Evolutionary conservation across 257 asterid genomes (phyloP), one percentile per base, ranked within the genome.

Genomic region (Solanum raphanifolium): DNA sequence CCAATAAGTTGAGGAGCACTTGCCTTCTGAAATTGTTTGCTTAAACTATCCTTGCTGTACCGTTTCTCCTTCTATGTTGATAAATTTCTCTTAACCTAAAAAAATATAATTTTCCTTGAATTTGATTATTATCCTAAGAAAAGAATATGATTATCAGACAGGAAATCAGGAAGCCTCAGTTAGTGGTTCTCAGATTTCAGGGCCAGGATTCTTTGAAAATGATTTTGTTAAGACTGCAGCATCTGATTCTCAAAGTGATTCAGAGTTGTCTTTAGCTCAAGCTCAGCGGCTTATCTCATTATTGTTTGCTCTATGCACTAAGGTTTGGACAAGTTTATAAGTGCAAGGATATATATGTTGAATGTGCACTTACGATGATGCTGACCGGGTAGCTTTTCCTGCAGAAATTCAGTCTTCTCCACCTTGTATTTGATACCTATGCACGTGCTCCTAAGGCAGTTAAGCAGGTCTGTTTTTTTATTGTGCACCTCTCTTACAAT

Each of bases 401-500:
- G 89, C 92, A 97, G 99, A 96, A 95, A 91, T 94, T 96, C 72
- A 88, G 87, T 90, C 99, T 95, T 90, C 95, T 97, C 88, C 96
- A 91, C 86, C 93, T 92, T 92, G 94, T 95, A 86, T 97, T 97
- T 88, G 94, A 94, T 84, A 92, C 89, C 83, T 97, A 92, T 81
- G 94, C 82, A 25, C 93, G 91, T 55, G 93, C 98, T 82, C 92
- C 96, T 3, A 95, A 93, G 95, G 95, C 96, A 87, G 94, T 91
- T 87, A 95, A 97, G 93, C 99, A 97, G 99, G 99, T 97, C 43
- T 89, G 5, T 89, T 90, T 86, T 84, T 27, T 84, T 89, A 68
- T 60, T 88, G 52, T 85, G 87, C 78, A 85, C 66, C 23, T 89
- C 34, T 82, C 76, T 87, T 83, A 60, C 25, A 16, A 55, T 48